Percentiles rank a stretch among this genome's conserved stretches.
Evolutionary conservation across 495 filamentous ascomycete species (phyloP).

Genomic region (Tuber borchii): DNA sequence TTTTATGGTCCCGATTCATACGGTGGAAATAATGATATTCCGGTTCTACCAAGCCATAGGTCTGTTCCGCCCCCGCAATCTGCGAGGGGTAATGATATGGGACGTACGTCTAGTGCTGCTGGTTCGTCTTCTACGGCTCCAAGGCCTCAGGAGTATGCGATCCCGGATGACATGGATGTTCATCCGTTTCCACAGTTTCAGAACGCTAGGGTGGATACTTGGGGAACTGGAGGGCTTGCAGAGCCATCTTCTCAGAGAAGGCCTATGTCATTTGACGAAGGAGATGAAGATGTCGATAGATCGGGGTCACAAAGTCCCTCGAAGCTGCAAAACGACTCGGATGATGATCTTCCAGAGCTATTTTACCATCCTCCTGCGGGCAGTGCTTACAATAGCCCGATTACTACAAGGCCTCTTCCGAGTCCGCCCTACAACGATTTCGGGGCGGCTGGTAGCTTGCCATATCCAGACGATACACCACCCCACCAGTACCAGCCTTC

Average conservation of each 20-base stretch:
- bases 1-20: slow-evolving; percentile 35
- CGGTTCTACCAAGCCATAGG: slow-evolving; percentile 41
- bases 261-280: slow-evolving; percentile 87
- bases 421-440: slow-evolving; percentile 34
- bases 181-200: slow-evolving; percentile 57
- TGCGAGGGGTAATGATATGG: slow-evolving; percentile 39
- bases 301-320: slow-evolving; percentile 48
- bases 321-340: slow-evolving; percentile 32
- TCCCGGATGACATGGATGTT: slow-evolving; percentile 49
- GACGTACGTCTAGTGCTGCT: slow-evolving; percentile 38
- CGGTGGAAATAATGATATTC: slow-evolving; percentile 32
- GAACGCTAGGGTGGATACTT: slow-evolving; percentile 64
- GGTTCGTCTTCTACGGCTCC: slow-evolving; percentile 43
- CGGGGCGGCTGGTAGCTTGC: slow-evolving; percentile 15
- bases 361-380: slow-evolving; percentile 71
- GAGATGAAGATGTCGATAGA: slow-evolving; percentile 68
- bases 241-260: slow-evolving; percentile 58
- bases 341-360: slow-evolving; percentile 69
- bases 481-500: slow-evolving; percentile 22
- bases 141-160: slow-evolving; percentile 35
- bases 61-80: slow-evolving; percentile 40
- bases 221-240: slow-evolving; percentile 76
- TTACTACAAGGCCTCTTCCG: slow-evolving; percentile 33
- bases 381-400: slow-evolving; percentile 20
- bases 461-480: slow-evolving; percentile 33